These are phyloP conservation scores for Hyaloperonospora arabidopsidis DNA, from an alignment of 352 stramenopile species.

Conservation along the genomic window DNA sequence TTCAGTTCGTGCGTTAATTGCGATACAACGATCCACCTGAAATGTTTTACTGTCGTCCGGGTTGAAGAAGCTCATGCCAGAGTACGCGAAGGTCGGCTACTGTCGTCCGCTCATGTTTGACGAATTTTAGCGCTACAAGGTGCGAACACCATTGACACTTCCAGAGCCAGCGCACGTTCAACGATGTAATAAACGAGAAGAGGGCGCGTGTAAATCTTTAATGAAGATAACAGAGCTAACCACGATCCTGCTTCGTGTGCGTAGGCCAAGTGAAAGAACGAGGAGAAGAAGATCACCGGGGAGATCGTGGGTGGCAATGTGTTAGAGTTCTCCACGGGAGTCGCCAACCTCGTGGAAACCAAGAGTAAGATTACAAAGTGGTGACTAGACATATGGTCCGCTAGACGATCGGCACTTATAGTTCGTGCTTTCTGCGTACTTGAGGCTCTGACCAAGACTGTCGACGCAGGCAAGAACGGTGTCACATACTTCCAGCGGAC, in stretches of 20 bases:
- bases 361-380: not conserved
- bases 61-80: no score
- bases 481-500: slow-evolving; percentile 58
- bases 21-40: not conserved
- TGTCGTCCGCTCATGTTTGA: slow-evolving; percentile 1
- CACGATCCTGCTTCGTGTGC: not conserved
- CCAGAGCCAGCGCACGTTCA: slow-evolving; percentile 50
- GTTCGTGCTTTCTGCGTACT: not conserved
- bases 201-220: slow-evolving; percentile 34
- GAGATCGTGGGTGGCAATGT: slow-evolving; percentile 67
- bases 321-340: slow-evolving; percentile 67
- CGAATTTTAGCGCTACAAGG: slow-evolving; percentile 71
- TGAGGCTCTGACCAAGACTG: slow-evolving; percentile 19
- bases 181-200: slow-evolving; percentile 55
- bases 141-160: slow-evolving; percentile 65
- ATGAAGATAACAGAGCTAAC: not conserved
- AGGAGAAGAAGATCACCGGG: slow-evolving; percentile 50
- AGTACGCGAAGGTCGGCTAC: not conserved
- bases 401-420: no score
- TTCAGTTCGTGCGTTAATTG: slow-evolving; percentile 69
- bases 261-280: slow-evolving; percentile 73
- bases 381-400: no score
- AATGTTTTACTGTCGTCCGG: no score
- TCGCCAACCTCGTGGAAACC: slow-evolving; percentile 9
- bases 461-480: slow-evolving; percentile 48